A percentile compares a stretch with the other conserved stretches of the same genome.
phyloP scores from a whole-genome alignment of 163 green algal species.

The Chlamydomonas reinhardtii region DNA sequence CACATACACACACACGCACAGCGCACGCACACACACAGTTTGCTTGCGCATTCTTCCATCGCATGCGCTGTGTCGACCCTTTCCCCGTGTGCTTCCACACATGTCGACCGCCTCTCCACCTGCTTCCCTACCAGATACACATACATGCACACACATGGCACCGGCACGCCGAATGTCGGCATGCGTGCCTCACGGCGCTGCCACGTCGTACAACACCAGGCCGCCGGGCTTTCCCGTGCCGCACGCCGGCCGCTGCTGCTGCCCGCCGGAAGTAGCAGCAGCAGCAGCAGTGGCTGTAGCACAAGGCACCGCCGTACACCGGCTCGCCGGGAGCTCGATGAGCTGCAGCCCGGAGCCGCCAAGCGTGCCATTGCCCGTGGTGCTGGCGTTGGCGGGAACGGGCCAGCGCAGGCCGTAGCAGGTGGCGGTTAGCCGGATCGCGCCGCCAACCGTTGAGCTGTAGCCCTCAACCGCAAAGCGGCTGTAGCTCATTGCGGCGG shows the following conservation, averaged over 20 bases:
- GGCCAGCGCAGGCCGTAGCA: constrained; percentile 1
- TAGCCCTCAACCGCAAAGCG: not conserved
- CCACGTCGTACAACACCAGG: not conserved
- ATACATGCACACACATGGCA: too few species aligned
- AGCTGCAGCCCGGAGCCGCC: too few species aligned
- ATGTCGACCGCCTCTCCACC: too few species aligned
- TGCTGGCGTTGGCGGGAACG: not conserved
- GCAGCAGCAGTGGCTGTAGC: not conserved
- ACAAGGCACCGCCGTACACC: not conserved
- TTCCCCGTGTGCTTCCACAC: too few species aligned
- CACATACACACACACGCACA: too few species aligned
- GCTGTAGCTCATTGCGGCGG: not conserved
- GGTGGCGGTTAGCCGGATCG: not conserved
- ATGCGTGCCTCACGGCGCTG: not conserved
- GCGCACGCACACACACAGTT: too few species aligned
- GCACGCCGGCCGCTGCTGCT: not conserved
- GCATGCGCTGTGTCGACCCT: too few species aligned
- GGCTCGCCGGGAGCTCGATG: not conserved
- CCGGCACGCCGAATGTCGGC: too few species aligned
- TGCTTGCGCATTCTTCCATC: too few species aligned
- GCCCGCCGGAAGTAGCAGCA: too few species aligned
- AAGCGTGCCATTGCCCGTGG: not conserved
- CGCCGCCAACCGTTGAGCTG: not conserved
- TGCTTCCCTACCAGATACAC: too few species aligned
- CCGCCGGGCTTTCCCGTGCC: not conserved